phyloP scores from a whole-genome alignment of 2,329 filamentous ascomycete genomes.

The Xylariaceae sp. region DNA sequence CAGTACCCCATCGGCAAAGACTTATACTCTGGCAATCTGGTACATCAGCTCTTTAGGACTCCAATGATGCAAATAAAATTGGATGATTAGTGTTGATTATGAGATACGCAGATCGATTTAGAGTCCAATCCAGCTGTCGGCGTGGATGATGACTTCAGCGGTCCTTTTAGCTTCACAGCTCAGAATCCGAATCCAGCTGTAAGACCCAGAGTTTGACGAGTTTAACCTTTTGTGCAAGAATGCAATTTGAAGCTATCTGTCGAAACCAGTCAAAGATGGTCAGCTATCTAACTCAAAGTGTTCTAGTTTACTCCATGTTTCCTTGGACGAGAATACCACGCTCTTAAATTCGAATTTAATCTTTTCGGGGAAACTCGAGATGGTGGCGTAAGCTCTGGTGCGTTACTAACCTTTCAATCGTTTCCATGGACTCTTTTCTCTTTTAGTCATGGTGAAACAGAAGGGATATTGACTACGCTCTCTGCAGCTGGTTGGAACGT shows the following conservation, averaged over 20 bases:
- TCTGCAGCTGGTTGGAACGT: slow-evolving; percentile 12
- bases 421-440: background rate
- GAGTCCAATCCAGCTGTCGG: slow-evolving; percentile 9
- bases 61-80: no score
- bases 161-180: slow-evolving; percentile 9
- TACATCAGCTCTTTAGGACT: background rate
- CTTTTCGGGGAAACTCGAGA: slow-evolving; percentile 8
- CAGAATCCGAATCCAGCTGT: slow-evolving; percentile 10
- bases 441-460: background rate
- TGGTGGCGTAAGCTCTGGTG: slow-evolving; percentile 13
- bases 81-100: background rate
- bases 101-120: slow-evolving; percentile 6
- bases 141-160: slow-evolving; percentile 8
- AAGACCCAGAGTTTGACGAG: background rate
- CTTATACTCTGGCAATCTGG: slow-evolving; percentile 5
- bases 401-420: background rate
- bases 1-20: slow-evolving; percentile 14
- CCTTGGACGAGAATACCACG: slow-evolving; percentile 6
- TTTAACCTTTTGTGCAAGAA: background rate
- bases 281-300: background rate
- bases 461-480: background rate
- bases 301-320: slow-evolving; percentile 14
- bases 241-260: background rate
- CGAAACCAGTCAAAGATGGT: background rate
- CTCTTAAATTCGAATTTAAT: slow-evolving; percentile 12